Evolutionary conservation across 2,329 filamentous ascomycete genomes (phyloP), one percentile per base, ranked within the genome.

Genomic region (Bipolaris oryzae): DNA sequence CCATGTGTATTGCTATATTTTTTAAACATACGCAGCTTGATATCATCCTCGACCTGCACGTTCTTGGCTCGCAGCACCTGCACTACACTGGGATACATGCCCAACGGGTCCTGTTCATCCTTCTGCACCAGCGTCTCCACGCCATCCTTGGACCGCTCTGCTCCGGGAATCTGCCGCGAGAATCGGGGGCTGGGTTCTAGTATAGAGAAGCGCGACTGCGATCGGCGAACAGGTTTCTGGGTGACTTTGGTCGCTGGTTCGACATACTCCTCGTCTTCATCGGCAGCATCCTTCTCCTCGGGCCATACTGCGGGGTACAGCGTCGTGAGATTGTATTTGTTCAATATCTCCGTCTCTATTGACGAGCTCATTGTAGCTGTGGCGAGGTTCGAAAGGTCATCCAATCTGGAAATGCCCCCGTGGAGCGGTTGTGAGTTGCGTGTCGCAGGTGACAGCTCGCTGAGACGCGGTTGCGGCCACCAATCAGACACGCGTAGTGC

Each of bases 71-170:
- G 88, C 68, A 99, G 78, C 35, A 91, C 86, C 67, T 88, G 84
- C 50, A 97, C 87, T 7, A 99, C 93, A 72, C 92, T 97, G 54
- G 94, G 89, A 1, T 89, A 88, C 50, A 87, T 87, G n/a, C 95
- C 95, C 50, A 99, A 78, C 4, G 95, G 92, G 78, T 99, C 95
- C 1, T 91, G 86, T 76, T 99, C 96, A 74, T 99, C 95, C 73
- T 90, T 90, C 72, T 95, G 91, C 28, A 96, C 90, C 58, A 94
- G 78, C 67, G 88, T 95, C 62, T 90, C 89, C 43, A 89, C 82
- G 28, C 88, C 89, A 70, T 87, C 85, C 47, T 84, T 85, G 2
- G 85, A 86, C 70, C 84, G 87, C 73, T 92, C 86, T 5, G 88
- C 85, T 1, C 89, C 89, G 0, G 86, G 84, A 16, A 91, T 78